Base-by-base conservation (phyloP, 2,329 filamentous ascomycete genomes). In the Macrophomina phaseolina region DNA sequence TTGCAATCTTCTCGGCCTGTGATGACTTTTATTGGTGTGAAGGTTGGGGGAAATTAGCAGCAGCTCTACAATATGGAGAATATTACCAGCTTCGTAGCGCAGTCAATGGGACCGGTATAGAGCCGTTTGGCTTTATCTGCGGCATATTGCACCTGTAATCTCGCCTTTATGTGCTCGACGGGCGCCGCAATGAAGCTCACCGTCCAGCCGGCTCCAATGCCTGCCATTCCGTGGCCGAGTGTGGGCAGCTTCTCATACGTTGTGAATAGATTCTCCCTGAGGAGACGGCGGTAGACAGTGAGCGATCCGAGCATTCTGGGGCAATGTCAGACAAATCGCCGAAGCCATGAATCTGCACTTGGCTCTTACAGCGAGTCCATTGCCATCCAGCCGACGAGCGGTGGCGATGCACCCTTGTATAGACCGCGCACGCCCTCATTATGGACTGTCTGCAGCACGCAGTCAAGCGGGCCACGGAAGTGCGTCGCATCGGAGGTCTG, bases 351-450 rank as follows among this genome's bases (percentile, higher is more conserved):
- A 23, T 40, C 6, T 28, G 45, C 36, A 42, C 4, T 34, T 38
- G 30, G 70, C 80, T 23, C 23, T 70, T 78, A 86, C 82, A 90
- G 78, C 65, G 86, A 89, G 82, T 99, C 95, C 94, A 98, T 98
- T 75, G 96, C 92, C 91, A 98, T 97, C 95, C 95, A 98, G 73
- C 95, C 95, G 62, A 97, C 88, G 58, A 98, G 84, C 63, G 95
- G 95, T 66, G 94, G 94, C 34, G 91, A 92, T 11, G 93, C 93
- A 73, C 94, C 94, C 82, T 98, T 99, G 85, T 98, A 99, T 49
- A 99, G 83, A 3, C 93, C 95, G 61, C 85, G 81, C 55, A 96
- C 81, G 56, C 94, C 94, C 79, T 99, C 95, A 76, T 93, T 91
- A 68, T 90, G 88, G 34, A 98, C 71, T 9, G 95, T 99, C 77